Base-by-base conservation (phyloP, 2,329 filamentous ascomycete species). In the Colletotrichum neosansevieriae region DNA sequence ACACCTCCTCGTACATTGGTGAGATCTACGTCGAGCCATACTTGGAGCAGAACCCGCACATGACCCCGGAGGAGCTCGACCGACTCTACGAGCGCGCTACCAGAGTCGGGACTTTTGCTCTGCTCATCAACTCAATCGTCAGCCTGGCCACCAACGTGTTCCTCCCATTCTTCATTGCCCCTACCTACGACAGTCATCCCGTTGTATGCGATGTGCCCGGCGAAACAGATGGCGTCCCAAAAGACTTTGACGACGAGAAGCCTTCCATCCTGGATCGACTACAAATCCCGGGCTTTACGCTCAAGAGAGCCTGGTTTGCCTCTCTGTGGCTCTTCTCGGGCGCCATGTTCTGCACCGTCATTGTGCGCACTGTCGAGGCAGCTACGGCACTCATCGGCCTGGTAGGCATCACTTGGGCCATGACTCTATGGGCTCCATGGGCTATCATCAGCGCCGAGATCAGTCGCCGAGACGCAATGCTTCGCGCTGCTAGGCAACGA, bases 371-470 rank as follows among this genome's bases (percentile, higher is more conserved):
- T 2, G 90, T 94, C 7, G 83, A 87, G 64, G 88, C 86, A 10
- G 95, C 93, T 1, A 97, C 92, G 0, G 84, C 89, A 1, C 86
- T 97, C 38, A 91, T 97, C 63, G 93, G 90, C 1, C 82, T 96
- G 24, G 90, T 97, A 54, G 95, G 95, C 38, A 89, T 98, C 67
- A 94, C 93, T 1, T 98, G 95, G 95, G 94, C 94, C 21, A 83
- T 98, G 74, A 94, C 94, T 2, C 88, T 97, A 29, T 98, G 95
- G 95, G 95, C 94, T 0, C 95, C 95, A 0, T 98, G 95, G 82
- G 94, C 95, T 44, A 92, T 98, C 73, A 98, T 98, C 76, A 94
- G 93, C 51, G 93, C 93, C 5, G 95, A 98, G 78, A 94, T 98
- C 70, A 92, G 92, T 69, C 92, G 91, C 69, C 90, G 94, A 6